These are phyloP conservation scores for Rubia tinctorum DNA, from an alignment of 305 asterid genomes.

Conservation along the genomic window DNA sequence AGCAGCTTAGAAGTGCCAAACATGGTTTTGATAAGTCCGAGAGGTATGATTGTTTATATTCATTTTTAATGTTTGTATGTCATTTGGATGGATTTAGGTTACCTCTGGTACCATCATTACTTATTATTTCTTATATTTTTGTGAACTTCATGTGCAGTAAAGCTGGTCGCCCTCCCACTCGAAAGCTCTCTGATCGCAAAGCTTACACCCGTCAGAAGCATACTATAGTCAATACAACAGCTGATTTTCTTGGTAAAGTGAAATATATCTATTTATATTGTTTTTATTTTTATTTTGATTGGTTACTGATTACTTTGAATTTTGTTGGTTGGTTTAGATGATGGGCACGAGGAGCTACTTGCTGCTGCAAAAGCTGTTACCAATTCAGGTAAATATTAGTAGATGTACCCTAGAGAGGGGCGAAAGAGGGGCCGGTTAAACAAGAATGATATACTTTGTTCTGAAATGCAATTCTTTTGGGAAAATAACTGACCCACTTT, in stretches of 20 bases:
- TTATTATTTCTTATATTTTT: neutral
- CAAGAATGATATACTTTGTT: slow-evolving; percentile 1
- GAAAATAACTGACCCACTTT: too few species aligned
- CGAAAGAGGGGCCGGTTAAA: neutral
- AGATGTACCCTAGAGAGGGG: slow-evolving; percentile 4
- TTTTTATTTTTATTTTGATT: neutral
- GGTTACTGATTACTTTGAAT: slow-evolving; percentile 21
- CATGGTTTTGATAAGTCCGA: slow-evolving; percentile 73
- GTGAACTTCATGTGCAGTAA: slow-evolving; percentile 50
- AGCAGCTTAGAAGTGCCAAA: slow-evolving; percentile 83
- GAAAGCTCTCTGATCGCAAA: slow-evolving; percentile 90
- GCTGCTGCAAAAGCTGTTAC: slow-evolving; percentile 87
- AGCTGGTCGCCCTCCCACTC: slow-evolving; percentile 75
- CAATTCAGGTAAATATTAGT: slow-evolving; percentile 47
- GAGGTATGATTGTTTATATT: slow-evolving; percentile 44
- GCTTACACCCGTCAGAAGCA: slow-evolving; percentile 77
- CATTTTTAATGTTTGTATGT: slow-evolving; percentile 1
- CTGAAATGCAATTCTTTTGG: too few species aligned
- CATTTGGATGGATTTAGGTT: slow-evolving; percentile 3
- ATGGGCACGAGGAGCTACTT: slow-evolving; percentile 91
- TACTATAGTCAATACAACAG: slow-evolving; percentile 44
- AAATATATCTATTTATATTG: slow-evolving; percentile 4
- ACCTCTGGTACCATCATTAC: neutral
- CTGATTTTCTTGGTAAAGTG: slow-evolving; percentile 75
- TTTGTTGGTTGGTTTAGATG: slow-evolving; percentile 65